Evolutionary conservation across 495 filamentous ascomycete species (phyloP), one percentile per base, ranked within the genome.

Genomic region (Aspergillus nanangensis): DNA sequence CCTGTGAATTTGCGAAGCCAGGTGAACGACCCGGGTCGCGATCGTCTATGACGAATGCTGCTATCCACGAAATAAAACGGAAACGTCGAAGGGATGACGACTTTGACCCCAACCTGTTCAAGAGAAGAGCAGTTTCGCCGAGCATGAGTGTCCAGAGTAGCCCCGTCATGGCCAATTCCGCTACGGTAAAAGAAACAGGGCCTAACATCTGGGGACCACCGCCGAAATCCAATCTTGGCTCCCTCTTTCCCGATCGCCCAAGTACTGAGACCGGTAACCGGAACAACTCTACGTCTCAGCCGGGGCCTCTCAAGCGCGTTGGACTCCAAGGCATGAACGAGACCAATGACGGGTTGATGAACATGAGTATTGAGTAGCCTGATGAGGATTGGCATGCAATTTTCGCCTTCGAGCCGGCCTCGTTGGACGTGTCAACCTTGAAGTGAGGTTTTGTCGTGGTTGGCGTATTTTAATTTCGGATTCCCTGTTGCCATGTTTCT

Each of bases 301-400:
- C 63, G 2, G 71, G 71, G 18, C 68, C 70, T 10, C 60, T 76
- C 21, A 87, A 87, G 50, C 75, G 92, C 42, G 74, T 97, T 21
- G 95, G 94, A 17, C 76, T 94, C 42, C 93, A 97, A 62, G 93
- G 93, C 0, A 96, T 97, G 89, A 88, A 75, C 38, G 94, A 97
- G 69, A 93, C 94, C 3, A 87, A 89, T 57, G 93, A 97, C 68
- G 88, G 90, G 17, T 74, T 97, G 52, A 96, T 95, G 87, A 90
- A 93, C 57, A 92, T 98, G 90, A 96, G 88, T 60, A 92, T 96
- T 58, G 90, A 96, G 45, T 77, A 57, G 67, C 2, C 20, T 22
- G n/a, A 11, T 29, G 25, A 29, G 11, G 25, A 29, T n/a, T n/a
- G n/a, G n/a, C n/a, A n/a, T n/a, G n/a, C n/a, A n/a, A n/a, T n/a